Base-by-base conservation (phyloP, 108 stramenopile species). In the Licmophora abbreviata region DNA sequence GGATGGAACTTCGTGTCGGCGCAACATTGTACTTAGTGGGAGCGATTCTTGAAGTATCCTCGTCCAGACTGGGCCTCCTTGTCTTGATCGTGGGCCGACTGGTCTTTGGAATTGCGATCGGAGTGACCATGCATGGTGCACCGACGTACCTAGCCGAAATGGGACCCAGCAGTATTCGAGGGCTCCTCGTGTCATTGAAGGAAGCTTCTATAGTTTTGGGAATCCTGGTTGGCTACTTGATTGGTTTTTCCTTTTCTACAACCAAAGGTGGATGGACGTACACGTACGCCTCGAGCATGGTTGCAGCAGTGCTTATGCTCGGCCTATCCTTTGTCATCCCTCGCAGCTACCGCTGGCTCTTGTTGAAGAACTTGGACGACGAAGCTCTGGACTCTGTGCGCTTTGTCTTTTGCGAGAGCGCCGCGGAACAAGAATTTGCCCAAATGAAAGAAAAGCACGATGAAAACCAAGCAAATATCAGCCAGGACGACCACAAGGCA, bases 141-240 rank as follows among this genome's bases (percentile, higher is more conserved):
- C 84, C 84, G 9, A 70, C 74, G 8, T 89, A 85, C 68, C 81
- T 89, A 56, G 81, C 72, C 1, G 88, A 89, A 68, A 89, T 85
- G 81, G 49, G 71, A 2, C 88, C 88, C 10, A 37, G 73, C 0
- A 21, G 38, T 1, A 58, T 83, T 9, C 70, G 88, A 0, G 88
- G 88, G 9, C 41, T 75, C 0, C 35, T 89, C 11, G 79, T 89
- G 1, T 75, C 79, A 5, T 46, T 78, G 15, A 89, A 89, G 48
- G 88, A 89, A 65, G 74, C 79, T 1, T 57, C 79, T 25, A 89
- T 89, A 68, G 88, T 89, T 0, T 51, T 83, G 28, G 88, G 88
- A 18, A 89, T 89, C 50, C 57, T 85, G 42, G 43, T 72, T 30
- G 83, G 83, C 23, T 78, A 78, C 59, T 31, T 49, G 25, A 33